Evolutionary conservation across 2,329 filamentous ascomycete genomes (phyloP), one percentile per base, ranked within the genome.

Genomic region (Magnaporthiopsis rhizophila): DNA sequence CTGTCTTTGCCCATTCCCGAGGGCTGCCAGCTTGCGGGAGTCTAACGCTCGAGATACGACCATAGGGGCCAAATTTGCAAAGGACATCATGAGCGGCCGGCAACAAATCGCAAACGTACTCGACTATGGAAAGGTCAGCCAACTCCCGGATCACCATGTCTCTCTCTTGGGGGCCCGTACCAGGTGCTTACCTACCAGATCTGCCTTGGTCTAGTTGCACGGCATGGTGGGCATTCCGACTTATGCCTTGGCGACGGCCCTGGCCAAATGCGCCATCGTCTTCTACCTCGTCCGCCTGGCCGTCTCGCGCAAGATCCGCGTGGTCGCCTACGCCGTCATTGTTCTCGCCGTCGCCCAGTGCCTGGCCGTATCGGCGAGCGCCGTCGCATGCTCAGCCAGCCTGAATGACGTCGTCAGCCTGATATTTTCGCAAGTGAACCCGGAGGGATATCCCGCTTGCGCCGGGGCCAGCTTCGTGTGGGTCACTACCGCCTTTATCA

Each of bases 281-380:
- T 15, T 61, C 32, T 61, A 61, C 32, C 34, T 61, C 34, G n/a
- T 61, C 34, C 34, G 38, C 59, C 38, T 61, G 15, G 45, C 59
- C 2, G 18, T 38, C 3, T 26, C 59, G 18, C 59, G 59, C 30
- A 9, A 34, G 15, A 26, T 61, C n/a, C 18, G 21, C 24, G 28
- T 61, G 12, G 12, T 61, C 13, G 59, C 59, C 6, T 61, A 61
- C 59, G 59, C n/a, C 59, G 45, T 34, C 21, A n/a, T 61, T n/a
- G 59, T 21, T 5, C n/a, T 61, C 12, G 34, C 59, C 7, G 18
- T 45, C 3, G 8, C 11, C n/a, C 59, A 61, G 6, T 61, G 59
- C 12, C n/a, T 61, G 34, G 9, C 34, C 0, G 12, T 61, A 4
- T 5, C 8, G n/a, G 32, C 6, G 7, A 38, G n/a, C 30, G 24